Conservation (phyloP, 164 flowering plant genomes). For the Umbellularia californica region DNA sequence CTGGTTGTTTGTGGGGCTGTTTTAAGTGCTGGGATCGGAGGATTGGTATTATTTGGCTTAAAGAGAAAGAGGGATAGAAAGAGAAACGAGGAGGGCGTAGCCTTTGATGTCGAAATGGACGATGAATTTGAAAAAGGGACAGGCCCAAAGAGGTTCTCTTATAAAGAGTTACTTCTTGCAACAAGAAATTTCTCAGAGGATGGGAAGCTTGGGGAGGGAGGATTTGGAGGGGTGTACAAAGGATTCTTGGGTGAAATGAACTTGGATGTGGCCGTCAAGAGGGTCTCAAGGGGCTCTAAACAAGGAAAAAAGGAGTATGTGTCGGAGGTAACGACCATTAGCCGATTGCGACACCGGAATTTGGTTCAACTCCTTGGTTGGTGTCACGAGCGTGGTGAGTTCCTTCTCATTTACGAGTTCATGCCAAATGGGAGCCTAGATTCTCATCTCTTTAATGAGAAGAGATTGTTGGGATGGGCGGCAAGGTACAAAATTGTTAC, state of each 20-base stretch:
- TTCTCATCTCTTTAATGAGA: conserved; percentile 32
- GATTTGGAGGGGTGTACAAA: conserved; percentile 29
- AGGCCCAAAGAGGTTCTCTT: conserved; percentile 23
- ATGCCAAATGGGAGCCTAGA: conserved; percentile 66
- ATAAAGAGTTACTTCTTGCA: conserved; percentile 21
- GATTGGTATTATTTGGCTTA: background rate
- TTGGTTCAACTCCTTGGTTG: conserved; percentile 75
- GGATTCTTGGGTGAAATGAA: conserved; percentile 6
- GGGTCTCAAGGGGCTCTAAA: conserved; percentile 34
- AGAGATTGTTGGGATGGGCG: conserved; percentile 29
- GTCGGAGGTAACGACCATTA: conserved; percentile 53
- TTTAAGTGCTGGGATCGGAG: conserved; percentile 13
- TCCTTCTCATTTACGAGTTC: conserved; percentile 66
- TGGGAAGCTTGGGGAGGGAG: conserved; percentile 33
- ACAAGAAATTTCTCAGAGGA: conserved; percentile 24
- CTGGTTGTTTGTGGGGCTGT: background rate
- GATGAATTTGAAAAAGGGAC: conserved; percentile 24
- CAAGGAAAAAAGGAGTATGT: conserved; percentile 32
- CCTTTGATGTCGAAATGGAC: conserved; percentile 16
- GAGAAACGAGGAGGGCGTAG: background rate
- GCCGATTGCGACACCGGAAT: conserved; percentile 50
- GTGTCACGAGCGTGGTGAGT: conserved; percentile 64
- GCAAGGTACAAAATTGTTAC: conserved; percentile 39
- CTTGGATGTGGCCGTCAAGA: conserved; percentile 41
- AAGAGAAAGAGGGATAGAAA: background rate